Percentiles rank a stretch among this genome's conserved stretches.
Evolutionary conservation across 2,329 filamentous ascomycete genomes (phyloP).

Genomic region (Aspergillus quadrilineatus): DNA sequence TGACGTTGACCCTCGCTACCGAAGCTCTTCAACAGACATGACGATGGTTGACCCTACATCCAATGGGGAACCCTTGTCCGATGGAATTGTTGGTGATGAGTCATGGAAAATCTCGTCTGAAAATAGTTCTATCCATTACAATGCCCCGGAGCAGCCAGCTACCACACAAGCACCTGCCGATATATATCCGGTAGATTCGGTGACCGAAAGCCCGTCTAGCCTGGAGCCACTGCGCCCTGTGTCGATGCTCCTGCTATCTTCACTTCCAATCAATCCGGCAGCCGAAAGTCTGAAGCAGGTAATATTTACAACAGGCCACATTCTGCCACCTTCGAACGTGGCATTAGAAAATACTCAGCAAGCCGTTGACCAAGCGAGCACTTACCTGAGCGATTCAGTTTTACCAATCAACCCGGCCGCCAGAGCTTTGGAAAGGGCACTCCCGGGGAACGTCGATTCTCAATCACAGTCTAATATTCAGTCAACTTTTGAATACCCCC

Average conservation of each 20-base stretch:
- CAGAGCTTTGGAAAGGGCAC: neutral
- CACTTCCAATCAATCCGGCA: conserved; percentile 36
- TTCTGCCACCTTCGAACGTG: neutral
- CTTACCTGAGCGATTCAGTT: neutral
- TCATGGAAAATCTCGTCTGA: conserved; percentile 12
- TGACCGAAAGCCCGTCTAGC: conserved; percentile 14
- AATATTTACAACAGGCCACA: neutral
- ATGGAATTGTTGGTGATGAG: conserved; percentile 26
- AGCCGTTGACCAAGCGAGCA: neutral
- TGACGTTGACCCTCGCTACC: conserved; percentile 20
- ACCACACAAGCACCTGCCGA: conserved; percentile 12
- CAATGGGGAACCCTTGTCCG: conserved; percentile 15
- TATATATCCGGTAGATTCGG: neutral
- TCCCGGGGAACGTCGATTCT: conserved; percentile 8
- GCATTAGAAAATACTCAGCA: neutral
- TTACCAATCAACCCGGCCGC: conserved; percentile 2
- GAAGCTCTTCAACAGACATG: conserved; percentile 6
- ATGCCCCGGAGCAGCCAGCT: conserved; percentile 16
- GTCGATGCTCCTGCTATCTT: conserved; percentile 30
- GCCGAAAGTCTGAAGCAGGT: conserved; percentile 11
- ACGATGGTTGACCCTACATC: conserved; percentile 8
- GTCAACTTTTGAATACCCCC: conserved; percentile 14
- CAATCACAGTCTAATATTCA: conserved; percentile 14
- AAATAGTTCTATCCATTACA: conserved; percentile 14
- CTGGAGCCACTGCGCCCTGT: conserved; percentile 16